Percentiles rank a stretch among this genome's conserved stretches.
Evolutionary conservation across 2,329 filamentous ascomycete genomes (phyloP).

Genomic region (Pestalotiopsis sp.): DNA sequence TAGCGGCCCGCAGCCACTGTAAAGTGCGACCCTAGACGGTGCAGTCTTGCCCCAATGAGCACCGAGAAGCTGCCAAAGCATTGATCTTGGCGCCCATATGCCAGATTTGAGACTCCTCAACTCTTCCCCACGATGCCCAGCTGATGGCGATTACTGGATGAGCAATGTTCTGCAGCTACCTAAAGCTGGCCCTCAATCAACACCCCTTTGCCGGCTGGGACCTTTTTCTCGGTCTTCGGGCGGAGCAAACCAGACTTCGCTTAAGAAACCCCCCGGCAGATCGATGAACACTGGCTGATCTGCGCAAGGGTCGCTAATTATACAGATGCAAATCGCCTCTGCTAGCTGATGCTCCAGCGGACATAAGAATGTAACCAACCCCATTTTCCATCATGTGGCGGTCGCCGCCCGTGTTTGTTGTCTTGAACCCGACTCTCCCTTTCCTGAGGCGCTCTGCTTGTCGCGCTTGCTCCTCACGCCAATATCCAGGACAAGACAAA

Average conservation of each 20-base stretch:
- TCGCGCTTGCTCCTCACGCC: background rate
- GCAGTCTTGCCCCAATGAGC: constrained; percentile 1
- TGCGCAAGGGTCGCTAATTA: background rate
- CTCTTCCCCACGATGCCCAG: constrained; percentile 2
- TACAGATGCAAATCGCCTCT: background rate
- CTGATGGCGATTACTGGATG: background rate
- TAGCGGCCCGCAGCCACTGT: constrained; percentile 4
- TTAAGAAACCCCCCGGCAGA: background rate
- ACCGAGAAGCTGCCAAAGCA: constrained; percentile 3
- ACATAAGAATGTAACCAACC: background rate
- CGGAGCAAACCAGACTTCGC: background rate
- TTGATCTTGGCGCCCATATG: background rate
- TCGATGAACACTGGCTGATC: background rate
- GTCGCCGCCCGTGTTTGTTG: background rate
- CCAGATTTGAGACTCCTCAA: background rate
- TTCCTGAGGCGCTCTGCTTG: background rate
- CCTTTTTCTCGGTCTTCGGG: background rate
- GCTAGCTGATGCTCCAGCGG: background rate
- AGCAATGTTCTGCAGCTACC: background rate
- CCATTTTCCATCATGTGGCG: background rate
- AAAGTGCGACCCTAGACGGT: background rate
- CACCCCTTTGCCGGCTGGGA: background rate
- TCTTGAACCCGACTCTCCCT: background rate
- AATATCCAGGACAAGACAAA: background rate
- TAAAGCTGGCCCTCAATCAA: background rate